Percentiles rank a stretch among this genome's conserved stretches.
Evolutionary conservation across 768 basidiomycete species (phyloP).

Genomic region (Lyophyllum semitale): DNA sequence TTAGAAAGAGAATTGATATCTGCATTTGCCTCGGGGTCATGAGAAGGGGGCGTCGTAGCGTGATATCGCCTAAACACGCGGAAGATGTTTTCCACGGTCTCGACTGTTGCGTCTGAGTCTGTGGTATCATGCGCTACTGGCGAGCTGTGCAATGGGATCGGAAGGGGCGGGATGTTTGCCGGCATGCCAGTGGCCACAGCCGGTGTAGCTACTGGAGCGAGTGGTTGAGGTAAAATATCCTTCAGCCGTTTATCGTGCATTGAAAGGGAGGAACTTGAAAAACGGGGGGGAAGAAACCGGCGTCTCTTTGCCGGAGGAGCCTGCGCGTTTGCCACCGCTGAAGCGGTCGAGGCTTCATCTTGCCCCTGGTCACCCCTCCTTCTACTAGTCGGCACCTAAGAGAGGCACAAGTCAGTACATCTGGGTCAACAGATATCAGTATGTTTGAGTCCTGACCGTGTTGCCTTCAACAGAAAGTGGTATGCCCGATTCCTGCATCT

Average conservation of each 20-base stretch:
- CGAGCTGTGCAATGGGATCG: too few species aligned
- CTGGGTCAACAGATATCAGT: too few species aligned
- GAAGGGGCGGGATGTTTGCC: not conserved
- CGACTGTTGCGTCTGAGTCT: not conserved
- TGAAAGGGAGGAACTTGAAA: not conserved
- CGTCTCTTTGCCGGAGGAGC: not conserved
- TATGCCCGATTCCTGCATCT: too few species aligned
- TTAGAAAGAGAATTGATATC: not conserved
- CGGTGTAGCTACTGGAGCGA: not conserved
- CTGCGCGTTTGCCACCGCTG: not conserved
- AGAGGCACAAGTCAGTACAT: too few species aligned
- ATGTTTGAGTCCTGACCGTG: too few species aligned
- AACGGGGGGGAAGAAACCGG: not conserved
- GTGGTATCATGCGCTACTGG: not conserved
- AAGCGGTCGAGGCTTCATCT: too few species aligned
- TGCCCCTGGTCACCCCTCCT: too few species aligned
- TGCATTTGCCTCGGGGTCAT: slow-evolving; percentile 4
- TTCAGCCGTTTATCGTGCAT: not conserved
- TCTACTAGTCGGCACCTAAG: too few species aligned
- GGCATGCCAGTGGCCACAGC: too few species aligned
- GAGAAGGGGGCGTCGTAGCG: not conserved
- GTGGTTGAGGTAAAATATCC: not conserved
- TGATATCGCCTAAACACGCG: slow-evolving; percentile 3
- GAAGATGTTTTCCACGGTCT: not conserved
- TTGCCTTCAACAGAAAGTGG: too few species aligned